Evolutionary conservation across 495 filamentous ascomycete genomes (phyloP), one percentile per base, ranked within the genome.

Genomic region (Lichina pygmaea): DNA sequence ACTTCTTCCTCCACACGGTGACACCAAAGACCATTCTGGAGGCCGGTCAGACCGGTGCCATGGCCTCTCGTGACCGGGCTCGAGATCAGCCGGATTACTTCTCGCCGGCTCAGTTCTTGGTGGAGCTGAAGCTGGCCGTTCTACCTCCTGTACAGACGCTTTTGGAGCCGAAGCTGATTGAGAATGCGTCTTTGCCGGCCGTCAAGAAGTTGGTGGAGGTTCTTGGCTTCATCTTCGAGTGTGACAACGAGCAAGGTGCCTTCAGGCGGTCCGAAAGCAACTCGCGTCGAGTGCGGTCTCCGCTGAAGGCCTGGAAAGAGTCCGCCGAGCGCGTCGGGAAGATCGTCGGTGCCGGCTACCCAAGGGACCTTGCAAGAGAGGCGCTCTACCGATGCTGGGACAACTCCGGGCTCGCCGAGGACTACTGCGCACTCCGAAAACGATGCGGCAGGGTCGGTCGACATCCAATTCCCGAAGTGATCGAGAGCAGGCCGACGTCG

Each of bases 151-250:
- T 83, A 42, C 72, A 66, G 44, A 66, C 73, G 24, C 70, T 94
- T 46, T 99, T 91, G 91, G 68, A 76, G 46, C 86, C 82, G 7
- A 68, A 71, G 30, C 60, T 80, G n/a, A 67, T 80, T 15, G 84
- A 89, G 48, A 82, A 82, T 50, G 77, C 77, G 2, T 70, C 79
- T 16, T 75, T 72, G 31, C 62, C 69, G 12, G 75, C 86, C 34
- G 68, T 86, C 15, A 82, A 86, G 53, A 79, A 73, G 48, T 59
- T 91, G 33, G 73, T 94, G 51, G 75, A 82, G 39, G 86, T 94
- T 34, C 62, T 99, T 46, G 77, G 79, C 45, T 77, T 70, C 6
- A 78, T 91, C 15, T 66, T 86, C 24, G 71, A 75, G 52, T 78
- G 72, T 39, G 81, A 91, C 47, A 63, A 70, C 43, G 91, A 99